Evolutionary conservation across 2,329 filamentous ascomycete species (phyloP), one percentile per base, ranked within the genome.

Genomic region (Aspergillus nomiae): DNA sequence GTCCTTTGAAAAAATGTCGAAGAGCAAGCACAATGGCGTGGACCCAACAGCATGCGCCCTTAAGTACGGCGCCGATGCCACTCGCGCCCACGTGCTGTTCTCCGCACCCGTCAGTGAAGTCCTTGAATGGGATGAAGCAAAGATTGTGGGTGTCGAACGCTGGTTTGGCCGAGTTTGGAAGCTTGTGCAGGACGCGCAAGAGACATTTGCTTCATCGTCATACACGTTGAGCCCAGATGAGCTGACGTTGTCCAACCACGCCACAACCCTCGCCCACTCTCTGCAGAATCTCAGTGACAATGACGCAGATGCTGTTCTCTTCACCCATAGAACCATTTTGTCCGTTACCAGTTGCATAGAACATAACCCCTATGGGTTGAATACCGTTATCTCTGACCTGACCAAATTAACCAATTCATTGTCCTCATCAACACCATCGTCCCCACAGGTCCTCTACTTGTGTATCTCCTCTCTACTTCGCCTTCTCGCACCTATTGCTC

Each of bases 1-100:
- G 21, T 89, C 87, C 1, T 96, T 86, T 70, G 92, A 96, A 76
- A 97, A 97, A 75, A 97, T 97, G 93, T 95, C 91, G 45, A 97
- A 97, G 79, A 96, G 92, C 71, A 97, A 97, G 77, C 85, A 95
- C 80, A 97, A 97, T 73, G 93, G 93, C 30, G 92, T 96, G 8
- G 92, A 96, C 73, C 93, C 93, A 0, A 88, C 86, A 0, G 82
- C 81, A 0, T 91, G 90, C 66, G 92, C 95, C 62, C 80, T 83
- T 9, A 87, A 86, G 68, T 90, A 95, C 70, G 93, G 93, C 26
- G 91, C 92, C 1, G 93, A 97, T 75, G 89, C 91, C 7, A 93
- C 91, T 2, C 84, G 93, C 61, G 92, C 92, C 4, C 93, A 97
- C 74, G 91, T 97, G 74, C 84, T 97, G 8, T 96, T 97, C 81